Evolutionary conservation across 164 flowering plant species (phyloP).

Genomic region (Santalum album): DNA sequence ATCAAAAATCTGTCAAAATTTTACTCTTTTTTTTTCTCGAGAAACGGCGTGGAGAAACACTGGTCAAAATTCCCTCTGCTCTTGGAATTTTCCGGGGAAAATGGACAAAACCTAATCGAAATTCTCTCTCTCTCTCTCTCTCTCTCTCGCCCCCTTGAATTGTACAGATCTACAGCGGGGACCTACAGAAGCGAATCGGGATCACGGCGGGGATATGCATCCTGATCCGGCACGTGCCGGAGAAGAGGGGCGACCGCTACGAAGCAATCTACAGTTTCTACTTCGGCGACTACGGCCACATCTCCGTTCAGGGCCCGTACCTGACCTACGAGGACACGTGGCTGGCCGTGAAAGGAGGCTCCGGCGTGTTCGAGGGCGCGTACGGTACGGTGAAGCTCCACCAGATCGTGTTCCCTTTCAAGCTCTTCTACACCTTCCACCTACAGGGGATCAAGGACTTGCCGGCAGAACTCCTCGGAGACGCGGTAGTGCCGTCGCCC

Average conservation of each 20-base stretch:
- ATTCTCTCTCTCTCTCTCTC: background rate
- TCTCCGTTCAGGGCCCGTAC: slow-evolving; percentile 62
- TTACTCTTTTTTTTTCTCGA: too few species aligned
- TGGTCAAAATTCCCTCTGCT: too few species aligned
- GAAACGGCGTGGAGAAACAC: too few species aligned
- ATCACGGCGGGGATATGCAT: slow-evolving; percentile 54
- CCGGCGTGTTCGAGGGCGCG: slow-evolving; percentile 58
- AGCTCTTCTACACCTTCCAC: slow-evolving; percentile 59
- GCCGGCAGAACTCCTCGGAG: slow-evolving; percentile 43
- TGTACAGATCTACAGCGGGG: slow-evolving; percentile 39
- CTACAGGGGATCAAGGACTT: slow-evolving; percentile 48
- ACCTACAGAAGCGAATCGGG: slow-evolving; percentile 52
- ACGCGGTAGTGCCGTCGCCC: slow-evolving; percentile 43
- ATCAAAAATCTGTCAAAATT: too few species aligned
- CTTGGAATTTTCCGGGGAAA: too few species aligned
- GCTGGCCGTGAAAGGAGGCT: slow-evolving; percentile 64
- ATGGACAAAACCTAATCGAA: too few species aligned
- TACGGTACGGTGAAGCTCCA: slow-evolving; percentile 53
- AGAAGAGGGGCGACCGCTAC: slow-evolving; percentile 59
- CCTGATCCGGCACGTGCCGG: slow-evolving; percentile 47
- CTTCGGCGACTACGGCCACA: slow-evolving; percentile 71
- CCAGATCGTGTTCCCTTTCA: slow-evolving; percentile 57
- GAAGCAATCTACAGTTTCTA: slow-evolving; percentile 70
- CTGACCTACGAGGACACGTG: slow-evolving; percentile 54
- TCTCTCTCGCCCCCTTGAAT: background rate